Evolutionary conservation across 2,329 filamentous ascomycete species (phyloP), one percentile per base, ranked within the genome.

Genomic region (Hirsutella rhossiliensis): DNA sequence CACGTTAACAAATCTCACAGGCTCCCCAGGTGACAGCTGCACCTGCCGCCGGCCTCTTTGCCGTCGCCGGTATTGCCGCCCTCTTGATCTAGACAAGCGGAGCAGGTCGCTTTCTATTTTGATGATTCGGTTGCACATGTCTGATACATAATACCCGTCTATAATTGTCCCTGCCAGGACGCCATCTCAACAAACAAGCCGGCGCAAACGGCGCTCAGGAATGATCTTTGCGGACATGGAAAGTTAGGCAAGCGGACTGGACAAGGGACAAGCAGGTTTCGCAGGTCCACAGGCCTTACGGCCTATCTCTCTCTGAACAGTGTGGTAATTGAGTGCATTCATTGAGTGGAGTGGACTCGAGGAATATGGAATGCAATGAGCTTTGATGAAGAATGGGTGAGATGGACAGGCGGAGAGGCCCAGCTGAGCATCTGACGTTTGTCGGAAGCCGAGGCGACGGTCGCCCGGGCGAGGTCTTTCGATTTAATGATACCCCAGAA

Each of bases 1-100:
- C 9, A 17, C 5, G 11, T 11, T 30, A 19, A 27, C 18, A 17
- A 27, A 12, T 17, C 20, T 41, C 36, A 37, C n/a, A 63, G 62
- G 58, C 49, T 30, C 57, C 67, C 37, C 62, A 67, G 46, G 59
- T 61, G 53, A 72, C 71, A 41, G 67, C 64, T 45, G 69, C 64
- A 32, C 68, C 70, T 19, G 56, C 57, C 27, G 72, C 57, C 27
- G 72, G 69, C 45, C 49, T 73, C 41, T 48, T 75, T 36, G 71
- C 69, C 42, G 71, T 67, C 19, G 71, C 68, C 18, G 72, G 71
- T 54, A 47, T 75, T 39, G 71, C 68, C 36, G 68, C 63, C 48
- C 53, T 72, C 47, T 58, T 75, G 47, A 64, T 75, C 47, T 75
- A 70, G 67, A 20, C 27, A 45, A 51, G 48, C 5, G 13, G n/a